These are phyloP conservation scores for Mangifera indica DNA, from an alignment of 345 rosid genomes.

Conservation along the genomic window DNA sequence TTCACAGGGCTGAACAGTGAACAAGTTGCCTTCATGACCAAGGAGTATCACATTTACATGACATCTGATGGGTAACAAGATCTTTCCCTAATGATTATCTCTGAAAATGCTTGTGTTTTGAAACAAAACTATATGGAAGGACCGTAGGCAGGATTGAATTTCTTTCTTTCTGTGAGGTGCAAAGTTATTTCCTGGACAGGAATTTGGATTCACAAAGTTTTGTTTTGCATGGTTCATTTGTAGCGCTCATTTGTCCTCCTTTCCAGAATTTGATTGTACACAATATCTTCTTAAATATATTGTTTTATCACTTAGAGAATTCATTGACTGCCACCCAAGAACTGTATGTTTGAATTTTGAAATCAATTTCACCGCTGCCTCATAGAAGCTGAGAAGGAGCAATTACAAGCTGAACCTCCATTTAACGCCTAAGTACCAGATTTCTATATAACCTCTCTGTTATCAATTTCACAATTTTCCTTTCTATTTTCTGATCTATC, in stretches of 20 bases:
- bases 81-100: neutral
- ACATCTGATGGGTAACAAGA: constrained; percentile 62
- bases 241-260: neutral
- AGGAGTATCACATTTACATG: constrained; percentile 73
- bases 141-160: neutral
- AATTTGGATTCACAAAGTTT: neutral
- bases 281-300: neutral
- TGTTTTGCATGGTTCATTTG: neutral
- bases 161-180: neutral
- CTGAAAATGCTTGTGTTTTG: neutral
- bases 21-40: constrained; percentile 69
- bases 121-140: neutral
- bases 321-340: neutral
- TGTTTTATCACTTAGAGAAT: neutral
- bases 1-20: constrained; percentile 65
- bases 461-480: neutral
- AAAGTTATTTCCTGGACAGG: neutral
- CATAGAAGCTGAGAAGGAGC: neutral
- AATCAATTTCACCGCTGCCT: neutral
- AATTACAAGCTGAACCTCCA: neutral
- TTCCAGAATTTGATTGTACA: neutral
- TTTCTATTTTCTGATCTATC: neutral
- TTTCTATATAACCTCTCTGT: neutral
- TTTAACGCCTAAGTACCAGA: neutral
- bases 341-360: neutral